A percentile compares a stretch with the other conserved stretches of the same genome.
Conservation (phyloP, 2,329 filamentous ascomycete genomes). For the Alternaria tenuissima region DNA sequence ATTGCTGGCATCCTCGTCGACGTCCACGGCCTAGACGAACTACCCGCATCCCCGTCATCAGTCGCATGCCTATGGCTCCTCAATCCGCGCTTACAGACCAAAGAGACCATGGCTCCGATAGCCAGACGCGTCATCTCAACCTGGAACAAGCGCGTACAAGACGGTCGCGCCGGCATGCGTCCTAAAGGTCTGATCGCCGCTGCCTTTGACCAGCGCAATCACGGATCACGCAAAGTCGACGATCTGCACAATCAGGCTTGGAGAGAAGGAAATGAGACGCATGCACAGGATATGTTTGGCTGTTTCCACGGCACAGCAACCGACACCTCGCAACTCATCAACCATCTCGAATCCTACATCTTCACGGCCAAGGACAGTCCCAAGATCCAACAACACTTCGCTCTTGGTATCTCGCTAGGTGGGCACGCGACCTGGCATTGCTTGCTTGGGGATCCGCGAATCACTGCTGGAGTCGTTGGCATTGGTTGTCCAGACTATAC, state of each 20-base stretch:
- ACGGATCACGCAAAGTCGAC: slow-evolving; percentile 77
- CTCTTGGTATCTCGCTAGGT: slow-evolving; percentile 83
- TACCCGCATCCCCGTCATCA: slow-evolving; percentile 62
- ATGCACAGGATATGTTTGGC: slow-evolving; percentile 92
- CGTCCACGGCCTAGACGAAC: slow-evolving; percentile 81
- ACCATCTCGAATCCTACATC: slow-evolving; percentile 78
- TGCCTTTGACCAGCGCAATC: slow-evolving; percentile 92
- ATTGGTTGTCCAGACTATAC: slow-evolving; percentile 92
- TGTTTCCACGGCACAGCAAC: slow-evolving; percentile 74
- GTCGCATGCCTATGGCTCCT: slow-evolving; percentile 91
- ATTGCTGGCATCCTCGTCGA: slow-evolving; percentile 82
- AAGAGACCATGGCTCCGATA: slow-evolving; percentile 77
- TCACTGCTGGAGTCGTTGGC: slow-evolving; percentile 79
- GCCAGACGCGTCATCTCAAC: slow-evolving; percentile 73
- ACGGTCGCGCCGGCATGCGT: slow-evolving; percentile 36
- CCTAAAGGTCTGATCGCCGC: slow-evolving; percentile 76
- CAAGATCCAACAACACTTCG: slow-evolving; percentile 70
- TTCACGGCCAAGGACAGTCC: slow-evolving; percentile 60
- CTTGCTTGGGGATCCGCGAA: slow-evolving; percentile 77
- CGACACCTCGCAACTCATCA: slow-evolving; percentile 80
- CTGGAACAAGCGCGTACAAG: slow-evolving; percentile 65
- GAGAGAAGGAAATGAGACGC: slow-evolving; percentile 77
- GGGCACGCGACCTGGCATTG: slow-evolving; percentile 89
- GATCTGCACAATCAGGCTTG: slow-evolving; percentile 77
- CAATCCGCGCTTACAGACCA: slow-evolving; percentile 76